phyloP scores from a whole-genome alignment of 805 yeast species.

The Saccharomyces kudriavzevii region DNA sequence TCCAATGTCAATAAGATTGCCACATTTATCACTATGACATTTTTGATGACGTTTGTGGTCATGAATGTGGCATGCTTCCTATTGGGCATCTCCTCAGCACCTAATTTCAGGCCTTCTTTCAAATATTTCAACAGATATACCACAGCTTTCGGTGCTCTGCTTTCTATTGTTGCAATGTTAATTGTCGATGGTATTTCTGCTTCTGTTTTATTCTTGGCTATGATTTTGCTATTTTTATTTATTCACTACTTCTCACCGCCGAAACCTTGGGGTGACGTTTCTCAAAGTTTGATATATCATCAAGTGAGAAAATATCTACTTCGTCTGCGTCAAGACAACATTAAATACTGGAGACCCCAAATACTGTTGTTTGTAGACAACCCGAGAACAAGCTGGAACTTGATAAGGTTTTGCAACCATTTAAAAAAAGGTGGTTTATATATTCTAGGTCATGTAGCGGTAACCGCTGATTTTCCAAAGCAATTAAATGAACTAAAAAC shows the following conservation, averaged over 20 bases:
- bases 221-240: slow-evolving; percentile 57
- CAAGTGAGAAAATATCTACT: slow-evolving; percentile 85
- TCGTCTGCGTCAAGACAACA: slow-evolving; percentile 80
- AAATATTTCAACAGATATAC: slow-evolving; percentile 75
- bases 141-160: slow-evolving; percentile 65
- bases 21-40: slow-evolving; percentile 93
- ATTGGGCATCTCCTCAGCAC: slow-evolving; percentile 83
- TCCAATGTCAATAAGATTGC: slow-evolving; percentile 93
- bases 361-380: slow-evolving; percentile 79
- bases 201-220: slow-evolving; percentile 56
- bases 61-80: slow-evolving; percentile 90
- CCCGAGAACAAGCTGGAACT: slow-evolving; percentile 86
- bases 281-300: slow-evolving; percentile 89
- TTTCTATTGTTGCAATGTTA: slow-evolving; percentile 80
- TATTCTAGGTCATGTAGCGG: slow-evolving; percentile 82
- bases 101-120: slow-evolving; percentile 96
- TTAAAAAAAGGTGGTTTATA: slow-evolving; percentile 93
- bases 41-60: slow-evolving; percentile 89
- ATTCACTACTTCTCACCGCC: slow-evolving; percentile 93
- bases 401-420: slow-evolving; percentile 88
- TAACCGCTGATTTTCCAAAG: slow-evolving; percentile 48
- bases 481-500: slow-evolving; percentile 60
- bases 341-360: slow-evolving; percentile 98
- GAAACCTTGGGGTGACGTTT: slow-evolving; percentile 96
- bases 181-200: slow-evolving; percentile 91